phyloP scores from a whole-genome alignment of 192 early-diverging fungal species.

The Allomyces javanicus region DNA sequence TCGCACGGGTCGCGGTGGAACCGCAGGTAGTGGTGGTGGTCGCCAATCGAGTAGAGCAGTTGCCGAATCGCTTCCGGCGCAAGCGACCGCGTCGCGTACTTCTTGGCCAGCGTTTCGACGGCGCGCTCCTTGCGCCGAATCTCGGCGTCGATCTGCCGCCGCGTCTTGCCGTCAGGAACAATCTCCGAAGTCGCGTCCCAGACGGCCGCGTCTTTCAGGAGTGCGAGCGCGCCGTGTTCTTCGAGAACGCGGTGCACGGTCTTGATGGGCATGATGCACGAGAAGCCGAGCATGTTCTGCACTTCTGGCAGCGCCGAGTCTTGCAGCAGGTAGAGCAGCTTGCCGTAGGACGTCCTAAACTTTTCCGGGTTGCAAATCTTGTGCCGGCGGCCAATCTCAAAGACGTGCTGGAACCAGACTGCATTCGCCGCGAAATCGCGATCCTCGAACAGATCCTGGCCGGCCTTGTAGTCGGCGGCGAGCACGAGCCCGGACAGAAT shows the following conservation, averaged over 20 bases:
- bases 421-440: slow-evolving; percentile 49
- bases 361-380: slow-evolving; percentile 93
- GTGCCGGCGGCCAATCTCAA: slow-evolving; percentile 51
- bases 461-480: slow-evolving; percentile 59
- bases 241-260: slow-evolving; percentile 67
- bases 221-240: slow-evolving; percentile 32
- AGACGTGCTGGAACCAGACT: slow-evolving; percentile 54
- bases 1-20: slow-evolving; percentile 74
- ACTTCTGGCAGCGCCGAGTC: slow-evolving; percentile 53
- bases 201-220: slow-evolving; percentile 69
- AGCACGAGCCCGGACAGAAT: slow-evolving; percentile 81
- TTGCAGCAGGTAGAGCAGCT: slow-evolving; percentile 81
- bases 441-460: slow-evolving; percentile 55
- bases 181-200: slow-evolving; percentile 48
- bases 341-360: slow-evolving; percentile 90
- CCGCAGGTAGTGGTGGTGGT: slow-evolving; percentile 87
- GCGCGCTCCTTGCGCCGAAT: slow-evolving; percentile 80
- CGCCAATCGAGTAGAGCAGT: slow-evolving; percentile 92
- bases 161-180: slow-evolving; percentile 38
- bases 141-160: slow-evolving; percentile 54
- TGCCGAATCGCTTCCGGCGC: slow-evolving; percentile 48
- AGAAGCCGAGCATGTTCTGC: slow-evolving; percentile 57
- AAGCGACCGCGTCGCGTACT: slow-evolving; percentile 43
- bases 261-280: slow-evolving; percentile 64
- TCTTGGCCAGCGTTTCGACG: slow-evolving; percentile 63